A percentile compares a stretch with the other conserved stretches of the same genome.
Conservation (phyloP, 768 basidiomycete species). For the Strobilomyces echinocephalus region DNA sequence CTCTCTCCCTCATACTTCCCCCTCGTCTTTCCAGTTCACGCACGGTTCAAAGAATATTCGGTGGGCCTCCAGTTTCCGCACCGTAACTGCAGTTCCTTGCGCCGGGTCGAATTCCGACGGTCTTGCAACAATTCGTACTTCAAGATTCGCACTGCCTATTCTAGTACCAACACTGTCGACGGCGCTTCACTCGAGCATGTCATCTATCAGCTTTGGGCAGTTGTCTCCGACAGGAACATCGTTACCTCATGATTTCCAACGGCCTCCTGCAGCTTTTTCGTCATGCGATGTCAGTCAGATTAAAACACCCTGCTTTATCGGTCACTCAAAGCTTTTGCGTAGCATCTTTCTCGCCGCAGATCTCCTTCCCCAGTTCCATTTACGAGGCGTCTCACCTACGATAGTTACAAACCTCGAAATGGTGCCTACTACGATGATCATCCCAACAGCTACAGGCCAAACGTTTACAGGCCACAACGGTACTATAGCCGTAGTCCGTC, state of each 20-base stretch:
- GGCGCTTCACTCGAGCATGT: constrained; percentile 17
- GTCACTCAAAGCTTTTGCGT: constrained; percentile 21
- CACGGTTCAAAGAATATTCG: constrained; percentile 5
- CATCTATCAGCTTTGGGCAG: constrained; percentile 26
- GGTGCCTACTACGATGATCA: constrained; percentile 37
- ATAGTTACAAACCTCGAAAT: constrained; percentile 47
- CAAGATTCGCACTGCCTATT: constrained; percentile 5
- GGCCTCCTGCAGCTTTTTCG: constrained; percentile 20
- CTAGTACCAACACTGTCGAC: constrained; percentile 2
- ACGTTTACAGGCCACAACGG: constrained; percentile 31
- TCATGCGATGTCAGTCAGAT: constrained; percentile 33
- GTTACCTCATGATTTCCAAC: constrained; percentile 26
- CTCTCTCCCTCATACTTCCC: constrained; percentile 21
- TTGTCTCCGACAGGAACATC: constrained; percentile 24
- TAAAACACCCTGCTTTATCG: constrained; percentile 10
- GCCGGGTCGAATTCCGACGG: not conserved
- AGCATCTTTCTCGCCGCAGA: constrained; percentile 35
- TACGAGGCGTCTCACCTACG: constrained; percentile 42
- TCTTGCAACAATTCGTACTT: constrained; percentile 1
- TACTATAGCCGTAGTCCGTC: constrained; percentile 46
- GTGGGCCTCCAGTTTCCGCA: constrained; percentile 3
- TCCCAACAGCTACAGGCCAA: constrained; percentile 42
- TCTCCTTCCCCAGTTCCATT: constrained; percentile 48
- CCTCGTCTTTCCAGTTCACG: constrained; percentile 12
- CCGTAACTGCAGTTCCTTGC: constrained; percentile 5